Base-by-base conservation (phyloP, 306 rosid genomes). In the Neltuma alba region DNA sequence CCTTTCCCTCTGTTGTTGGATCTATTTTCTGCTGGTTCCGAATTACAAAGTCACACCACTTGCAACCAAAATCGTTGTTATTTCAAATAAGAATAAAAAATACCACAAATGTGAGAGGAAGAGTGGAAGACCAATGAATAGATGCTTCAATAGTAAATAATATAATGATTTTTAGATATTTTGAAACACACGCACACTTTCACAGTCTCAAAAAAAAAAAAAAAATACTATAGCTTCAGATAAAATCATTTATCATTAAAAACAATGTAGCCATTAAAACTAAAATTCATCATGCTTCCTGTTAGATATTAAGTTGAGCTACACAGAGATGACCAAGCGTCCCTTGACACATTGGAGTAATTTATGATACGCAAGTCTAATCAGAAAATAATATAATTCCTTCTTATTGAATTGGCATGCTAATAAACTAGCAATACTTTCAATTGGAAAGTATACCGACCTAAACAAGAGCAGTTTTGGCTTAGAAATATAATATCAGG, bases 401-500 rank as follows among this genome's bases (percentile, higher is more conserved):
- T 68, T 68, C 12, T 40, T 40, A 38, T 23, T 12, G 73, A 68
- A 66, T 38, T 37, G 20, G n/a, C 9, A 23, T 67, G n/a, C 18
- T 13, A 23, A 68, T 6, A 40, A 62, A 23, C 31, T 23, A 41
- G 21, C 33, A 40, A 25, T 6, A 23, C 21, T 41, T 68, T 40
- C 25, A 1, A 68, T 25, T 68, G 21, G 36, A 68, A 68, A 11
- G 16, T 10, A 68, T 68, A 21, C 11, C 54, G 40, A 7, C 73
- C n/a, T 21, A n/a, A 44, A 62, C 41, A 37, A 41, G 2, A 40
- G 8, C 52, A 68, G 54, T 6, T 68, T 41, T 21, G 54, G 20
- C 45, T 25, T 12, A 41, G 15, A 21, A 62, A 28, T 1, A 13
- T 11, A 31, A 62, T 38, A 31, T 31, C 89, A 30, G 91, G 88